A percentile compares a stretch with the other conserved stretches of the same genome.
Conservation (phyloP, 1,139 yeast genomes). For the Zhuliangozyma parablackwelliae region DNA sequence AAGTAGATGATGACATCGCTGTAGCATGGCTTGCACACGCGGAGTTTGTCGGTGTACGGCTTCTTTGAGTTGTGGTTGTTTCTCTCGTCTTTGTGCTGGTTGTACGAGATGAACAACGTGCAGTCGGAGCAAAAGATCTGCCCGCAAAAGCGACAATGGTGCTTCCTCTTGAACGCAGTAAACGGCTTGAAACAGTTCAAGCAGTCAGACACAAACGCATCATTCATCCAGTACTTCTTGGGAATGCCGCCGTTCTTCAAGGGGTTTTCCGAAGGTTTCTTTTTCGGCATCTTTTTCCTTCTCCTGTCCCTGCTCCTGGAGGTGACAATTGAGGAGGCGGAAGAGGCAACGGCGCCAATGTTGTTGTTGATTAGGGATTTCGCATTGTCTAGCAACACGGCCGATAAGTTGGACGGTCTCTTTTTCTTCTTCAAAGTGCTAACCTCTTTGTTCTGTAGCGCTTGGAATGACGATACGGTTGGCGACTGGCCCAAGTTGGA, state of each 20-base stretch:
- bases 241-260: constrained; percentile 51
- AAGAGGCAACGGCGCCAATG: constrained; percentile 27
- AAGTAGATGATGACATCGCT: constrained; percentile 61
- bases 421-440: constrained; percentile 19
- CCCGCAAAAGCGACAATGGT: constrained; percentile 94
- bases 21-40: constrained; percentile 78
- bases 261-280: constrained; percentile 41
- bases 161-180: constrained; percentile 79
- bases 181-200: constrained; percentile 71
- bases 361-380: constrained; percentile 30
- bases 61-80: constrained; percentile 23
- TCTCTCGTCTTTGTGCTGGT: constrained; percentile 52
- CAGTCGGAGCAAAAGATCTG: constrained; percentile 92
- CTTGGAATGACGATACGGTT: constrained; percentile 42
- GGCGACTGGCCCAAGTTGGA: constrained; percentile 16
- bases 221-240: constrained; percentile 87
- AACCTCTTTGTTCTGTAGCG: constrained; percentile 22
- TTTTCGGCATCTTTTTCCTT: constrained; percentile 27
- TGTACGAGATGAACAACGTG: constrained; percentile 73
- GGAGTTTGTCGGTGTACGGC: constrained; percentile 57
- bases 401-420: constrained; percentile 28
- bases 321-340: constrained; percentile 24
- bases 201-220: constrained; percentile 79
- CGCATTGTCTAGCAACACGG: constrained; percentile 38
- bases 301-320: constrained; percentile 14